Conservation (phyloP, 345 rosid genomes). For the Eucalyptus tenuipes region DNA sequence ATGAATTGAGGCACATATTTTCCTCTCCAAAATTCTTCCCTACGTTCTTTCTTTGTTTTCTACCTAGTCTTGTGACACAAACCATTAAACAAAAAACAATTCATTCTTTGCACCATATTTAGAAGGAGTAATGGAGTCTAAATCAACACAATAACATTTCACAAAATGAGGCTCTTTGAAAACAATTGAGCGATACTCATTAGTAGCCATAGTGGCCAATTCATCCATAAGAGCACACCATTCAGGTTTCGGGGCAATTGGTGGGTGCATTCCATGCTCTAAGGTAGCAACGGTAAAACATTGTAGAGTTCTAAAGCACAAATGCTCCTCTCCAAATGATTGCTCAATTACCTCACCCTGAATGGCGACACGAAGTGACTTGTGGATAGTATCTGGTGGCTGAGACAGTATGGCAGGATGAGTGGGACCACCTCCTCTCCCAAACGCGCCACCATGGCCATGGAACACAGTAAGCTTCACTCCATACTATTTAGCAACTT, state of each 20-base stretch:
- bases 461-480: constrained; percentile 97
- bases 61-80: too few species aligned
- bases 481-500: constrained; percentile 68
- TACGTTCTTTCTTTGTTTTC: too few species aligned
- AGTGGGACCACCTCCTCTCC: constrained; percentile 97
- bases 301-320: constrained; percentile 85
- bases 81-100: not conserved
- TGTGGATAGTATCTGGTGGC: constrained; percentile 94
- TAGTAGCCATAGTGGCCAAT: constrained; percentile 84
- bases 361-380: constrained; percentile 79
- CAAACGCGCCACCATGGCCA: constrained; percentile 96
- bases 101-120: not conserved
- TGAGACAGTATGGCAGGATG: constrained; percentile 95
- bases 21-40: too few species aligned
- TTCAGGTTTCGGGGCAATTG: constrained; percentile 79
- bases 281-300: constrained; percentile 89
- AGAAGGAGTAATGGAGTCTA: not conserved
- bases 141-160: not conserved
- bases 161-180: constrained; percentile 82
- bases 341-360: constrained; percentile 96
- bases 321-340: constrained; percentile 85
- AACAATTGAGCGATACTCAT: constrained; percentile 76
- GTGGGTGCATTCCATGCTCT: constrained; percentile 93
- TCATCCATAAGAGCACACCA: constrained; percentile 84
- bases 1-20: too few species aligned